Conservation (phyloP, 2,329 filamentous ascomycete genomes). For the Epichloe hybrida region DNA sequence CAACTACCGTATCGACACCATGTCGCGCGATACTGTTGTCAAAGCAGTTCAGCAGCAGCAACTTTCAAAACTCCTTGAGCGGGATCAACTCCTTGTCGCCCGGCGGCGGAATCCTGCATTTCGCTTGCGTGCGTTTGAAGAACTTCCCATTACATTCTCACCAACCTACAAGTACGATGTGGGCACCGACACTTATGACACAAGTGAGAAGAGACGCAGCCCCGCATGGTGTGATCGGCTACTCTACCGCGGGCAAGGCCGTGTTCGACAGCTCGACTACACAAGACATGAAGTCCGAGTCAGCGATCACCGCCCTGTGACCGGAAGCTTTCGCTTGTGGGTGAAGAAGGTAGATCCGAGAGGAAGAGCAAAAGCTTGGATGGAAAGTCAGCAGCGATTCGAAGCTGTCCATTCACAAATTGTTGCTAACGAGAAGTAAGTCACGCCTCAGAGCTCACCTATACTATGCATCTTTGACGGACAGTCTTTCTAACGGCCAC, state of each 20-base stretch:
- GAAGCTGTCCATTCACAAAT: slow-evolving; percentile 56
- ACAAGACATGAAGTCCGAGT: slow-evolving; percentile 76
- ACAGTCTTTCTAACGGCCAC: not conserved
- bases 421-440: slow-evolving; percentile 65
- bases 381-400: slow-evolving; percentile 62
- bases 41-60: slow-evolving; percentile 72
- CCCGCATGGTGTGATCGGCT: slow-evolving; percentile 96
- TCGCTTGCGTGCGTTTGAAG: slow-evolving; percentile 77
- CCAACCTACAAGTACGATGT: slow-evolving; percentile 99
- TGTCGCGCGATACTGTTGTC: slow-evolving; percentile 86
- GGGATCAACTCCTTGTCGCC: slow-evolving; percentile 84
- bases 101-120: slow-evolving; percentile 83
- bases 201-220: slow-evolving; percentile 83
- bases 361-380: slow-evolving; percentile 53
- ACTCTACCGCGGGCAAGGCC: slow-evolving; percentile 68
- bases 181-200: slow-evolving; percentile 85
- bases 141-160: slow-evolving; percentile 78
- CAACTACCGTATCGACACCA: slow-evolving; percentile 96
- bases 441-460: not conserved
- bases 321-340: slow-evolving; percentile 66
- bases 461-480: not conserved
- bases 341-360: slow-evolving; percentile 68
- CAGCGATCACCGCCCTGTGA: slow-evolving; percentile 89
- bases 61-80: slow-evolving; percentile 71
- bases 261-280: slow-evolving; percentile 81